Evolutionary conservation across 176 grass and related monocot species (phyloP).

Genomic region (Saccharum spontaneum): DNA sequence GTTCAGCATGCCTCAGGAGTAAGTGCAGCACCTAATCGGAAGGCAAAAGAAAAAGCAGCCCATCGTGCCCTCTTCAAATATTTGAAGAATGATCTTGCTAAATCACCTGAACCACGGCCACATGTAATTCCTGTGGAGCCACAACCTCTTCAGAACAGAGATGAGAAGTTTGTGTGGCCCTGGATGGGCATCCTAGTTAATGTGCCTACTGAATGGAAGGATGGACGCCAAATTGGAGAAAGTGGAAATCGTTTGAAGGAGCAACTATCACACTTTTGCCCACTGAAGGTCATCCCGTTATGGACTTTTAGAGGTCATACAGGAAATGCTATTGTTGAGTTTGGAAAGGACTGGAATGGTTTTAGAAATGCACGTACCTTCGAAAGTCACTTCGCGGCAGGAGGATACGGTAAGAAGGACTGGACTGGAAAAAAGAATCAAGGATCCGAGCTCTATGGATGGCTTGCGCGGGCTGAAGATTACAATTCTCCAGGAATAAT

Average conservation of each 20-base stretch:
- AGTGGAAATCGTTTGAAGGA: conserved; percentile 68
- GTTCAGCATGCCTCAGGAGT: conserved; percentile 81
- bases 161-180: conserved; percentile 73
- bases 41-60: conserved; percentile 62
- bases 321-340: conserved; percentile 72
- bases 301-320: conserved; percentile 68
- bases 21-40: conserved; percentile 60
- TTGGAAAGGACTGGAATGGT: conserved; percentile 70
- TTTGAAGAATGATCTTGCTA: conserved; percentile 49
- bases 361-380: conserved; percentile 73
- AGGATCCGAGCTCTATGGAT: conserved; percentile 56
- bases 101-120: background rate
- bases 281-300: conserved; percentile 59
- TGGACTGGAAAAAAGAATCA: conserved; percentile 44
- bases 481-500: conserved; percentile 46
- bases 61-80: conserved; percentile 72
- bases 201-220: conserved; percentile 60
- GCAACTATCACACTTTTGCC: conserved; percentile 43
- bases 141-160: conserved; percentile 47
- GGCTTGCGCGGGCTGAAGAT: conserved; percentile 63
- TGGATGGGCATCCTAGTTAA: conserved; percentile 76
- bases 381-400: conserved; percentile 49
- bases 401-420: conserved; percentile 42
- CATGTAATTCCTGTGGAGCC: conserved; percentile 18
- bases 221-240: conserved; percentile 51